Base-by-base conservation (phyloP, 305 asterid genomes). In the Solanum chacoense region DNA sequence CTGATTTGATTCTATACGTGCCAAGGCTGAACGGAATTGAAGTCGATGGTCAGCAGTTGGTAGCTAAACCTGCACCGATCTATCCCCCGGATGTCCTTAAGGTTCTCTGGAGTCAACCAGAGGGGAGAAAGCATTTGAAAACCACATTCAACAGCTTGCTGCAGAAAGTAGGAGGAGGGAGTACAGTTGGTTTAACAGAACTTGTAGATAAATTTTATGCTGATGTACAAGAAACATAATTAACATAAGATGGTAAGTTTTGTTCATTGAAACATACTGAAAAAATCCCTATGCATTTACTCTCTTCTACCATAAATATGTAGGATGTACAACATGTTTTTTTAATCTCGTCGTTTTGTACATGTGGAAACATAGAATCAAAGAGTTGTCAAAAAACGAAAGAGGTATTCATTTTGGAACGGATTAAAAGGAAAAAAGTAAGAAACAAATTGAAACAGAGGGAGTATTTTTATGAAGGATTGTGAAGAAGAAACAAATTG, bases 31-130 rank as follows among this genome's bases (percentile, higher is more conserved):
- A 93, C 86, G 94, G 91, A 78, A 5, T 35, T n/a, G 35, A 85
- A 42, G 55, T 93, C 84, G 90, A 87, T 28, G 96, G 94, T 88
- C 50, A 31, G 22, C 91, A 72, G 80, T 34, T 94, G 89, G 80
- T 81, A 86, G 97, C 95, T 83, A 94, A 91, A 89, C 92, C 96
- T 88, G 97, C 97, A 24, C 90, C 94, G 8, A 50, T 92, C 26
- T 90, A 88, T 77, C 94, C 95, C 31, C 90, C 95, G 4, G 91
- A 91, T 11, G 85, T 95, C 22, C 94, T 95, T 13, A 35, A 63
- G 72, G 92, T 90, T 87, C 92, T 94, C 89, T 94, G 95, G 95
- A 88, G 22, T 69, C 93, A 90, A 63, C 95, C 93, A 8, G 91
- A 89, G 88, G 96, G 86, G 86, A 90, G 93, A 86, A 90, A 73